Percentiles rank a stretch among this genome's conserved stretches.
These are phyloP conservation scores for Gamarada debralockiae DNA, from an alignment of 495 filamentous ascomycete genomes.

Conservation along the genomic window DNA sequence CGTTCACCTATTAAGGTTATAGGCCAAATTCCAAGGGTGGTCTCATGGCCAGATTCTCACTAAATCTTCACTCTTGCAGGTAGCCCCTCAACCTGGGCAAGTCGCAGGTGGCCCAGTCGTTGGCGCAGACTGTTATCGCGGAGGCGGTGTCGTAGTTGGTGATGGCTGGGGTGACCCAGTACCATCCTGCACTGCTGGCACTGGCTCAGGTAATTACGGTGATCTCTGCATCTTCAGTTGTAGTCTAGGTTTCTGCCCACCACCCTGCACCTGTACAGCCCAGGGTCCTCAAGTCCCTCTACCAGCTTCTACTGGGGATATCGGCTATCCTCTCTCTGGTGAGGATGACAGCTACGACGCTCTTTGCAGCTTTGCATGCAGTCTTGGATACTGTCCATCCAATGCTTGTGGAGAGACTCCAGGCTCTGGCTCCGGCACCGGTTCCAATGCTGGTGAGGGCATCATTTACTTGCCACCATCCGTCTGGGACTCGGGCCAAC, in stretches of 20 bases:
- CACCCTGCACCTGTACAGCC: slow-evolving; percentile 16
- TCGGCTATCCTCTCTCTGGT: slow-evolving; percentile 9
- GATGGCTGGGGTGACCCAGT: too few species aligned
- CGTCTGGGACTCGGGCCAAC: neutral
- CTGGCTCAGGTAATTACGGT: slow-evolving; percentile 18
- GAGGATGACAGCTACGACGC: slow-evolving; percentile 20
- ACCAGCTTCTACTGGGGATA: slow-evolving; percentile 10
- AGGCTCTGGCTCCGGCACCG: too few species aligned
- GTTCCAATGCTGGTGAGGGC: too few species aligned
- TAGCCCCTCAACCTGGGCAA: neutral
- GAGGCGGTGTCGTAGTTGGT: too few species aligned
- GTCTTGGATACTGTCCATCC: slow-evolving; percentile 17
- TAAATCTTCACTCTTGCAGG: neutral
- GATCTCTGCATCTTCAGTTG: slow-evolving; percentile 20
- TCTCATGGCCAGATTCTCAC: neutral
- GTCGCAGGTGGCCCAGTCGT: neutral
- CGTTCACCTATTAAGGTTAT: neutral
- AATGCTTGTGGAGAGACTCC: too few species aligned
- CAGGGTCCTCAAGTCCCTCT: slow-evolving; percentile 8
- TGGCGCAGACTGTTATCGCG: neutral
- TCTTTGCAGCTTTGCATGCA: slow-evolving; percentile 20
- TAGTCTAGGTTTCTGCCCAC: slow-evolving; percentile 17
- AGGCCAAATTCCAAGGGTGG: neutral
- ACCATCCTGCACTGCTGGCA: slow-evolving; percentile 15
- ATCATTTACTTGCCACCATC: neutral